Evolutionary conservation across 306 rosid genomes (phyloP).

Genomic region (Oemleria cerasiformis): DNA sequence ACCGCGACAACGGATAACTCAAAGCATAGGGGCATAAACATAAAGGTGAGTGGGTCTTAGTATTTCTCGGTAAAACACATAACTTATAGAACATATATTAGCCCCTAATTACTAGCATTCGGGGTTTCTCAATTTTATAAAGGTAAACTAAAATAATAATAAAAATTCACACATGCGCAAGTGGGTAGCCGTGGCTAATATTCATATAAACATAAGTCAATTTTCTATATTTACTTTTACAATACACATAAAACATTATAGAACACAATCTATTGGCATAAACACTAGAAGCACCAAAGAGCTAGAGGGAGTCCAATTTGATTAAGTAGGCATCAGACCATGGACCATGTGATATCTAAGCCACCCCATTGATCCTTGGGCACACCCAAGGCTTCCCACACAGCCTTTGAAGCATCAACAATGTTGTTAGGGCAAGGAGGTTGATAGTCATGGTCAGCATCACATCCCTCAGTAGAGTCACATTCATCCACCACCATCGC

Average conservation of each 20-base stretch:
- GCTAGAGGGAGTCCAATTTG: neutral
- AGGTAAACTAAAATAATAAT: no score
- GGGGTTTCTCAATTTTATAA: no score
- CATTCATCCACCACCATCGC: slow-evolving; percentile 69
- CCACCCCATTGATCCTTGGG: slow-evolving; percentile 23
- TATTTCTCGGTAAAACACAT: no score
- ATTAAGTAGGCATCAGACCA: slow-evolving; percentile 19
- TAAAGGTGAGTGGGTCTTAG: no score
- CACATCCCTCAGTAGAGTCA: slow-evolving; percentile 55
- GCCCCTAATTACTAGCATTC: no score
- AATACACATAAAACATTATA: neutral
- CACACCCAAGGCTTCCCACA: slow-evolving; percentile 34
- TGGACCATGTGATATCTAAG: slow-evolving; percentile 23
- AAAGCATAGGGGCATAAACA: no score
- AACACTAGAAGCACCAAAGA: neutral
- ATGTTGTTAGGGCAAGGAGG: slow-evolving; percentile 50
- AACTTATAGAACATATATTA: no score
- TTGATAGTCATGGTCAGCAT: slow-evolving; percentile 42
- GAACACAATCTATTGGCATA: neutral
- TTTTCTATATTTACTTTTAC: neutral
- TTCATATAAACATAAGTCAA: neutral
- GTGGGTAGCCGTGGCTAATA: no score
- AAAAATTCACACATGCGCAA: no score
- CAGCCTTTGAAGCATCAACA: slow-evolving; percentile 45
- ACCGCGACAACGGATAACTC: no score